Evolutionary conservation across 2,329 filamentous ascomycete species (phyloP).

Genomic region (Talaromyces funiculosus): DNA sequence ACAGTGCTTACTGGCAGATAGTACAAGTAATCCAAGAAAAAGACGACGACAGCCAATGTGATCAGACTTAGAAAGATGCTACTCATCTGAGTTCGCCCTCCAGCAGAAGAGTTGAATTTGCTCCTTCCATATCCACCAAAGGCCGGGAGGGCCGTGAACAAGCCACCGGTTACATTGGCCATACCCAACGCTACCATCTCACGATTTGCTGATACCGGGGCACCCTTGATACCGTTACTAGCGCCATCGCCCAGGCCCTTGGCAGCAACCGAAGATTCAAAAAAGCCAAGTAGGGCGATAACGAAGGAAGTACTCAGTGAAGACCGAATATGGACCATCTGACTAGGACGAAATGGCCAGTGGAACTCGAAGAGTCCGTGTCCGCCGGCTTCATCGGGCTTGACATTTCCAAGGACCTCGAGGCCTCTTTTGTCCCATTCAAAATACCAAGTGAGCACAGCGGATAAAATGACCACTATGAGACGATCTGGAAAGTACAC

Average conservation of each 20-base stretch:
- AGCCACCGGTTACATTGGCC: slow-evolving; percentile 83
- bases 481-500: slow-evolving; percentile 92
- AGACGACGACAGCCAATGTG: slow-evolving; percentile 72
- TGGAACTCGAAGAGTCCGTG: slow-evolving; percentile 72
- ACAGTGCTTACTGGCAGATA: slow-evolving; percentile 73
- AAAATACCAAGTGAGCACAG: slow-evolving; percentile 69
- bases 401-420: slow-evolving; percentile 74
- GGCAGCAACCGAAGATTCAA: slow-evolving; percentile 92
- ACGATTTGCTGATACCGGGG: slow-evolving; percentile 81
- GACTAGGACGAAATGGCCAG: slow-evolving; percentile 72
- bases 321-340: slow-evolving; percentile 76
- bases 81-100: slow-evolving; percentile 88
- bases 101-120: slow-evolving; percentile 90
- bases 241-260: slow-evolving; percentile 70
- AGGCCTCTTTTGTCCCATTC: slow-evolving; percentile 76
- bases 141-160: slow-evolving; percentile 86
- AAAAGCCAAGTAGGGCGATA: slow-evolving; percentile 94
- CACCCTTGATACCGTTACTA: slow-evolving; percentile 64
- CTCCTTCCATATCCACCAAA: slow-evolving; percentile 96
- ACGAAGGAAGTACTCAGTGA: slow-evolving; percentile 88
- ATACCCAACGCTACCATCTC: slow-evolving; percentile 88
- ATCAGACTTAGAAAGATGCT: slow-evolving; percentile 80
- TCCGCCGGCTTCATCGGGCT: slow-evolving; percentile 67
- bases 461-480: slow-evolving; percentile 77
- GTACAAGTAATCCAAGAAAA: slow-evolving; percentile 85